Conservation (phyloP, 139 green algal species). For the Volvox africanus region DNA sequence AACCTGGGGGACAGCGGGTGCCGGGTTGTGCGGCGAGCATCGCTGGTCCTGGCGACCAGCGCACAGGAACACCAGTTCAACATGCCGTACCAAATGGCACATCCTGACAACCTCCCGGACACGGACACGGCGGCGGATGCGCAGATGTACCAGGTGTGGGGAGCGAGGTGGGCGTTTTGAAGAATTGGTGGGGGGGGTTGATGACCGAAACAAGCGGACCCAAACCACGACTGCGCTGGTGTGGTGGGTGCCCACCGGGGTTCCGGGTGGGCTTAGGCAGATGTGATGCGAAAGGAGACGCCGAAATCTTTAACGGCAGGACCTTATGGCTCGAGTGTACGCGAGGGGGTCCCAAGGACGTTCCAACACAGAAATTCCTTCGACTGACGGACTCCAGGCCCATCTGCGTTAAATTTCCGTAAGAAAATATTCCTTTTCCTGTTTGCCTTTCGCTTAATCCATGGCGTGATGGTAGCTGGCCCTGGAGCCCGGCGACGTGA, state of each 20-base stretch:
- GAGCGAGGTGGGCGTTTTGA: not conserved
- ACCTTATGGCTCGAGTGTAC: too few species aligned
- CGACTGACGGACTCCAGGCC: too few species aligned
- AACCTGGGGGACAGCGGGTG: conserved; percentile 86
- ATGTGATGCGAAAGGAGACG: too few species aligned
- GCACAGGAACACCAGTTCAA: conserved; percentile 96
- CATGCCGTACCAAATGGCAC: conserved; percentile 90
- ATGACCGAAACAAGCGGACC: too few species aligned
- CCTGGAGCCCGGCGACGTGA: conserved; percentile 78
- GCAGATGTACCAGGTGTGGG: conserved; percentile 60
- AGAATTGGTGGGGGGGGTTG: too few species aligned
- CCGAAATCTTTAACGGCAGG: too few species aligned
- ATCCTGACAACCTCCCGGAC: conserved; percentile 55
- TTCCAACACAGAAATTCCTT: too few species aligned
- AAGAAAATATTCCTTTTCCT: not conserved
- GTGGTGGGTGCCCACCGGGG: too few species aligned
- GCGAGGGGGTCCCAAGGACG: too few species aligned
- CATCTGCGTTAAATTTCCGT: not conserved
- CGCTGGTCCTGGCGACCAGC: conserved; percentile 72
- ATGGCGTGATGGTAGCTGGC: conserved; percentile 46
- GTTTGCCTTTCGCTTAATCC: not conserved
- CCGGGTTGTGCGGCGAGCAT: conserved; percentile 71
- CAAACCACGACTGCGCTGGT: too few species aligned
- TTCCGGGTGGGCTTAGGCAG: too few species aligned
- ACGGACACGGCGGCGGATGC: conserved; percentile 65